Evolutionary conservation across 1,139 yeast genomes (phyloP), one percentile per base, ranked within the genome.

Genomic region (Sporopachydermia cereana): DNA sequence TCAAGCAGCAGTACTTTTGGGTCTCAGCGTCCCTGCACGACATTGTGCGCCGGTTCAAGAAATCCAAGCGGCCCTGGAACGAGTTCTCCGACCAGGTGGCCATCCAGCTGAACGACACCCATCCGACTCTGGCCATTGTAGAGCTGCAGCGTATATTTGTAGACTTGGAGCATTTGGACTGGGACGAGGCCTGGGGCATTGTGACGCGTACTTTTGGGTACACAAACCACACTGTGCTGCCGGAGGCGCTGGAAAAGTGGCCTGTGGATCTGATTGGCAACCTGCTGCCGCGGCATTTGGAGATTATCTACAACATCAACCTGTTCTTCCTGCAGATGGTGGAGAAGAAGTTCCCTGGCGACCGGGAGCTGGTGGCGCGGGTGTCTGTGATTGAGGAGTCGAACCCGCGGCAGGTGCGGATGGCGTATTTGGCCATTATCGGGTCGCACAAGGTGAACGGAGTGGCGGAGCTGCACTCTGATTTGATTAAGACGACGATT

Each of bases 1-100:
- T 89, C 62, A 89, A 88, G 64, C 96, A 89, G 67, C 96, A 89
- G 65, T 89, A 85, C 66, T 89, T 89, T 65, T 89, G 97, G 97
- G 95, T 89, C 46, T 81, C 95, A 45, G 96, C 96, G 42, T 84
- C 95, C 7, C 72, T 89, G 53, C 88, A 84, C 57, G 97, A 89
- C 62, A 88, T 89, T 56, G 78, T 88, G 43, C 81, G 96, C 61
- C 77, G 97, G 58, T 88, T 84, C 68, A 81, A 86, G 63, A 88
- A 88, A 67, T 64, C 79, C 46, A 77, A 78, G 57, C 76, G 81
- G 58, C 74, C 86, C 45, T 88, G 96, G 95, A 59, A 70, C 41
- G 86, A 81, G 58, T 84, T 88, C 61, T 77, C 95, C 29, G 93
- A 84, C 49, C 82, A 82, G 59, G 77, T 84, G 50, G 96, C 96